These are phyloP conservation scores for Logfia minima DNA, from an alignment of 129 eudicot genomes.

Conservation along the genomic window DNA sequence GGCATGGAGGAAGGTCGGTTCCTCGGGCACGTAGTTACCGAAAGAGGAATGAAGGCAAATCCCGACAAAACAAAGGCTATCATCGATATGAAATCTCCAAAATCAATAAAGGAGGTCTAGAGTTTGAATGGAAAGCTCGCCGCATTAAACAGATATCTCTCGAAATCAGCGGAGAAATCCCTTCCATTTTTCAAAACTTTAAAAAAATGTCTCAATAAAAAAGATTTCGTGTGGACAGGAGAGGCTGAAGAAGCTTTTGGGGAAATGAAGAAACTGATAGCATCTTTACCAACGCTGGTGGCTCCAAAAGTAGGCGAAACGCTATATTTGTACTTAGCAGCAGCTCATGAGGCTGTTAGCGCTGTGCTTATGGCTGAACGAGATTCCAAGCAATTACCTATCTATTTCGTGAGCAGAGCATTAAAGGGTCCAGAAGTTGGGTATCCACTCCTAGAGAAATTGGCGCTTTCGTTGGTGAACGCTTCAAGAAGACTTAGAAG, in stretches of 20 bases:
- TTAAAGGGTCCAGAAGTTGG: neutral
- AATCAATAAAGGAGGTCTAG: neutral
- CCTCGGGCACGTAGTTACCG: neutral
- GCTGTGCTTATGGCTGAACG: neutral
- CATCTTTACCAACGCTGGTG: neutral
- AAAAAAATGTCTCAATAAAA: neutral
- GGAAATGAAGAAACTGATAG: neutral
- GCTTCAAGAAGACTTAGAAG: neutral
- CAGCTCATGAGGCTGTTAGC: neutral
- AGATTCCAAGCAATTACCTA: neutral
- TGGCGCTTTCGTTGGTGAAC: neutral
- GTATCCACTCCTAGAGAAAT: neutral
- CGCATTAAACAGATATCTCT: neutral
- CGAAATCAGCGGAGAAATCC: neutral
- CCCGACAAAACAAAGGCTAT: neutral
- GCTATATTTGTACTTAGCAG: neutral
- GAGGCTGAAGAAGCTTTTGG: neutral
- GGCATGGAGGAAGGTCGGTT: neutral
- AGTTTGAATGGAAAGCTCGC: neutral
- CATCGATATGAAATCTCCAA: neutral
- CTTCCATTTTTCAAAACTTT: neutral
- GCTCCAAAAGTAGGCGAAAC: neutral
- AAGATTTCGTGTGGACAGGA: neutral
- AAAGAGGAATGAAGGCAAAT: neutral
- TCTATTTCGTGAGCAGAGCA: neutral